Conservation (phyloP, 2,329 filamentous ascomycete species). For the Mariannaea sp. region DNA sequence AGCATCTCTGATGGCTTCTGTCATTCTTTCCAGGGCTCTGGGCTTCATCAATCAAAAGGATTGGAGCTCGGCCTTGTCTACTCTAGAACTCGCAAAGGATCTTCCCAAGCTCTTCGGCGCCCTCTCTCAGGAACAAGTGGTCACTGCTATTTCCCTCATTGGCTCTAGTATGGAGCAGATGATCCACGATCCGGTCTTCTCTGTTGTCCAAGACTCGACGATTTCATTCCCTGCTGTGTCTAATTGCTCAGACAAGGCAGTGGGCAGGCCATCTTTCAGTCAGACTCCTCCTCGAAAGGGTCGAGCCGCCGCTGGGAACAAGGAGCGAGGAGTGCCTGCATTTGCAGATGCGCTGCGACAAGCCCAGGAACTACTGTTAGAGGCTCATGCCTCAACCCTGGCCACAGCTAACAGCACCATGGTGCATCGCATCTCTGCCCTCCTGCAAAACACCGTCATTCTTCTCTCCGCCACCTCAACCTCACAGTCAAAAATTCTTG, state of each 20-base stretch:
- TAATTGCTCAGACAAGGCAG: constrained; percentile 46
- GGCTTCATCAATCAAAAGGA: constrained; percentile 55
- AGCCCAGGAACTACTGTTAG: constrained; percentile 68
- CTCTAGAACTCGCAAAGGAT: constrained; percentile 57
- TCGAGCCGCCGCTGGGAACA: constrained; percentile 32
- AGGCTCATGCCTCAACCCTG: constrained; percentile 63
- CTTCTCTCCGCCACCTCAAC: constrained; percentile 66
- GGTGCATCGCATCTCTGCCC: constrained; percentile 65
- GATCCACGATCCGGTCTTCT: constrained; percentile 81
- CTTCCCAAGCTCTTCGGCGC: constrained; percentile 48
- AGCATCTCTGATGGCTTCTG: constrained; percentile 44
- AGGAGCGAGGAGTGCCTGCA: constrained; percentile 38
- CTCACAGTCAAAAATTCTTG: constrained; percentile 50
- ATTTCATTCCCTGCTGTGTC: constrained; percentile 79
- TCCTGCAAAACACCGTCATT: constrained; percentile 68
- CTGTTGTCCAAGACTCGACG: constrained; percentile 88
- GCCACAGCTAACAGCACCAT: constrained; percentile 60
- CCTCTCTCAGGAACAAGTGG: constrained; percentile 59
- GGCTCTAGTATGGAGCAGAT: constrained; percentile 73
- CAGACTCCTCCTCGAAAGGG: constrained; percentile 46
- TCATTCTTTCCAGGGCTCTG: constrained; percentile 47
- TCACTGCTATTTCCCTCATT: constrained; percentile 70
- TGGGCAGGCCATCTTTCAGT: constrained; percentile 43
- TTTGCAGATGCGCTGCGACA: constrained; percentile 66
- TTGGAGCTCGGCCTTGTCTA: constrained; percentile 61